These are phyloP conservation scores for Pythium dissotocum DNA, from an alignment of 352 stramenopile species.

Conservation along the genomic window DNA sequence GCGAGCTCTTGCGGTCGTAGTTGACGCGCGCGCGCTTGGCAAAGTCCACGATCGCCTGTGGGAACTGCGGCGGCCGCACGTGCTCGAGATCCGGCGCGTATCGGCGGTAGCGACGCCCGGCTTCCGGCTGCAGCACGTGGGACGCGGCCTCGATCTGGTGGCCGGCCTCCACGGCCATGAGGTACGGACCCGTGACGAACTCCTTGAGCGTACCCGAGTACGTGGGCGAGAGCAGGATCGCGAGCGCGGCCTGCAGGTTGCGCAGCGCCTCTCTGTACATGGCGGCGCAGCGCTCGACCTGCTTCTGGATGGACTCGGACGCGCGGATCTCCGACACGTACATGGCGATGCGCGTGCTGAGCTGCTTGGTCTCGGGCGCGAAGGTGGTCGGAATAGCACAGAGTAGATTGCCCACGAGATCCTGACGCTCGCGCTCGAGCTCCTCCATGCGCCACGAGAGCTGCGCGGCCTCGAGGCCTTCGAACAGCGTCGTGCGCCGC, in stretches of 20 bases:
- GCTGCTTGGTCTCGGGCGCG: constrained; percentile 57
- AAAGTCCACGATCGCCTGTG: constrained; percentile 60
- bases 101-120: constrained; percentile 58
- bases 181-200: constrained; percentile 66
- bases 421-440: constrained; percentile 65
- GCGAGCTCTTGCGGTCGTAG: constrained; percentile 54
- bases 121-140: constrained; percentile 71
- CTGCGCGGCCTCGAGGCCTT: constrained; percentile 22
- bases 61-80: constrained; percentile 66
- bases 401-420: constrained; percentile 48
- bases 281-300: constrained; percentile 53
- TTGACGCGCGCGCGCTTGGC: constrained; percentile 60
- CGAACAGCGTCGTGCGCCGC: constrained; percentile 42
- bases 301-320: constrained; percentile 66
- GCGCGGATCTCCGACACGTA: constrained; percentile 69
- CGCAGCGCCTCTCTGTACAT: constrained; percentile 70
- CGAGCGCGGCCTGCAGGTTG: constrained; percentile 65
- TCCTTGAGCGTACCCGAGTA: constrained; percentile 69
- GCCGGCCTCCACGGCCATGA: constrained; percentile 64
- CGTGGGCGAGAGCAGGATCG: constrained; percentile 59
- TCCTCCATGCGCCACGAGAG: constrained; percentile 40
- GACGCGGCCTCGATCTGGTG: constrained; percentile 64
- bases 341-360: constrained; percentile 77
- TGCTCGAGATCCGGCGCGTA: constrained; percentile 49
- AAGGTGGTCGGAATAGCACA: constrained; percentile 28